Base-by-base conservation (phyloP, 345 rosid genomes). In the Euphorbia tirucalli region DNA sequence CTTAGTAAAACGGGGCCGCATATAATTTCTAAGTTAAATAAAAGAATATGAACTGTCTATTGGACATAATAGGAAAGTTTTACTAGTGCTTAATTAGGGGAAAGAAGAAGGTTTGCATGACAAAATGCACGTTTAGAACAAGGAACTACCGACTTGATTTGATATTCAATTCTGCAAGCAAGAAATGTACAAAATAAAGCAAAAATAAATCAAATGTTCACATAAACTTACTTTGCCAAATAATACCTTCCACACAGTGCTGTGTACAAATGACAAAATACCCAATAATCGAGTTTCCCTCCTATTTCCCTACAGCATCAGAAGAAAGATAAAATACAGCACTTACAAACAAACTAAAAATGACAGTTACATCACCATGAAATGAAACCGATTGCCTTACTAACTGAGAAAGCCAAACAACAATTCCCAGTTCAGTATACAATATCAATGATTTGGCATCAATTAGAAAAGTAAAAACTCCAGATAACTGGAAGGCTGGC, bases 201-300 rank as follows among this genome's bases (percentile, higher is more conserved):
- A 41, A 21, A 13, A 48, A 62, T 3, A 27, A 30, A 57, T 27
- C 30, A 18, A 71, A 71, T 71, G 57, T 49, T 52, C 39, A n/a
- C 3, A 50, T 30, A 30, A 62, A 62, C 73, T 75, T 62, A 88
- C 98, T 87, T 93, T 96, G 74, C 98, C 99, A 81, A 93, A 96
- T 75, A 96, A 84, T 35, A 87, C 98, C 82, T 96, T 96, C 99
- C 98, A 96, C 56, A 96, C 98, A 0, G 99, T 93, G 83, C 94
- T 96, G 80, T 93, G 97, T 19, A 96, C 94, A 73, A 96, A 91
- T 71, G 97, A 93, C 65, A 96, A 80, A 69, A 93, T 93, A 61
- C 98, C 99, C 72, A 96, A 72, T 69, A 96, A 83, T 65, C 96
- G 84, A 27, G 97, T 96, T 86, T 93, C 99, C 84, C 97, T 91